Base-by-base conservation (phyloP, 2,329 filamentous ascomycete species). In the Exophiala sp. region DNA sequence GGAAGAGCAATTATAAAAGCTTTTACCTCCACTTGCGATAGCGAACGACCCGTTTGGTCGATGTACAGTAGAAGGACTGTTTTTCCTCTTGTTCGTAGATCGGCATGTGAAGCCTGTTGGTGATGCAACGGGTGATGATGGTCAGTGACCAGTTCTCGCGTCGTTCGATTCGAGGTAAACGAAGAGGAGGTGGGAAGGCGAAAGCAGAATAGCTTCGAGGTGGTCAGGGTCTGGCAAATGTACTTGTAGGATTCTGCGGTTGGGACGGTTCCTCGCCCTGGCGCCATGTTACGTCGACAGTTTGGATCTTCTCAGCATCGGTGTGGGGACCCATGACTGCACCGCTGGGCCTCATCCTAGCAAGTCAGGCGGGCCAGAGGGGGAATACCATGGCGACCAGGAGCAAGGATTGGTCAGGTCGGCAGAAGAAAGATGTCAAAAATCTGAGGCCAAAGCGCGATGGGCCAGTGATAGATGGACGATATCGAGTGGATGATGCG, bases 1-100 rank as follows among this genome's bases (percentile, higher is more conserved):
- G n/a, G 4, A 20, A 20, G 18, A 8, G 39, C 16, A 21, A 18
- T 10, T 10, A 41, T 8, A 20, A 20, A 8, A n/a, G 21, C 5
- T 29, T 43, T 60, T 50, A 60, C 33, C 58, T 50, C 58, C 58
- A 59, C 58, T 61, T 58, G 45, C 55, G 58, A 52, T 58, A 56
- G 33, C 58, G 58, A 52, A 59, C 58, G 41, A 54, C 52, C 32
- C 58, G 52, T 55, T 61, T 59, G 56, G 47, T 34, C 33, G 35
- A 46, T 44, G 46, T 33, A 47, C 47, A 58, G 34, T 59, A 59
- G 41, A 50, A 54, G 21, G 53, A 51, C 50, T 54, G 41, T 44
- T 45, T 55, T 29, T 48, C 46, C 34, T 51, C 47, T 14, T 48
- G 33, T 20, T 48, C 49, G 41, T 33, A 21, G 42, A 54, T 45